A percentile compares a stretch with the other conserved stretches of the same genome.
These are phyloP conservation scores for Colletotrichum sojae DNA, from an alignment of 2,329 filamentous ascomycete genomes.

Conservation along the genomic window DNA sequence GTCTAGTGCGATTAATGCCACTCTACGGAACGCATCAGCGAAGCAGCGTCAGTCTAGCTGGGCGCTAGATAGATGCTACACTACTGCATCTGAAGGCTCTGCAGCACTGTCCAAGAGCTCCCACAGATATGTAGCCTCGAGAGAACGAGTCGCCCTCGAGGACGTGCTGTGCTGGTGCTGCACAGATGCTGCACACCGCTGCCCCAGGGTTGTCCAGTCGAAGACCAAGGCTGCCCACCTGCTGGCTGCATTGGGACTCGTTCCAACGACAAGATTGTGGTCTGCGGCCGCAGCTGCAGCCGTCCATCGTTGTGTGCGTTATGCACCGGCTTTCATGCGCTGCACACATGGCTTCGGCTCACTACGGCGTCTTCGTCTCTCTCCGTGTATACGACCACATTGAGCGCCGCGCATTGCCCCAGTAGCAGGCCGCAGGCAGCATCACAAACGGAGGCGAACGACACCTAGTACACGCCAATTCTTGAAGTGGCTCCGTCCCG, in stretches of 20 bases:
- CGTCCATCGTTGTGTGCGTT: neutral
- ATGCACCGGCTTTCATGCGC: neutral
- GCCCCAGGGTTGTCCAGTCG: too few relatives aligned
- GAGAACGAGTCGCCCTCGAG: too few relatives aligned
- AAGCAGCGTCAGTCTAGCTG: neutral
- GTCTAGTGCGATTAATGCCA: neutral
- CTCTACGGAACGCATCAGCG: neutral
- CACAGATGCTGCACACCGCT: neutral
- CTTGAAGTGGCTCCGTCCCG: neutral
- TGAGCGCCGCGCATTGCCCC: neutral
- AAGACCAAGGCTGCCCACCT: too few relatives aligned
- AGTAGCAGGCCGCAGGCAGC: too few relatives aligned
- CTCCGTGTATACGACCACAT: neutral
- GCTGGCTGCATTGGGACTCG: neutral
- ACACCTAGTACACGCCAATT: neutral
- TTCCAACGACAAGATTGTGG: neutral
- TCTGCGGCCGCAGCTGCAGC: conserved; percentile 24
- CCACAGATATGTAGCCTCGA: too few relatives aligned
- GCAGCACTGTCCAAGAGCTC: too few relatives aligned
- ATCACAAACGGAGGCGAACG: too few relatives aligned
- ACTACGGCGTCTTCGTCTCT: neutral
- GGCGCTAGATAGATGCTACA: too few relatives aligned
- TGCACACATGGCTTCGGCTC: neutral
- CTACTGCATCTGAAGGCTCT: too few relatives aligned
- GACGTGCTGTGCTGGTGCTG: neutral